Evolutionary conservation across 495 filamentous ascomycete species (phyloP), one percentile per base, ranked within the genome.

Genomic region (Talaromyces borbonicus): DNA sequence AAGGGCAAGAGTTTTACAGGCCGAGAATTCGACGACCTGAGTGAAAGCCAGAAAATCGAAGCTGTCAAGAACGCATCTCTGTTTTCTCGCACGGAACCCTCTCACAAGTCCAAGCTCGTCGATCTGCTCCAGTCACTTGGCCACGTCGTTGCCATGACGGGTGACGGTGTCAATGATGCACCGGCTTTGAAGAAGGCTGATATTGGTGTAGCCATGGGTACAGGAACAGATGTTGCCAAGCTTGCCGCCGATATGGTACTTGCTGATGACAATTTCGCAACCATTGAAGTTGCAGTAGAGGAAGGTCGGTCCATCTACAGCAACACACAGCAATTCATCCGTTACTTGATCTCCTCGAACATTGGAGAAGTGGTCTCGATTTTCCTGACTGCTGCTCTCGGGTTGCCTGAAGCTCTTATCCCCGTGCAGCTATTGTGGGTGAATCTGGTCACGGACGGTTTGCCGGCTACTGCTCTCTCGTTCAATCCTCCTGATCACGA

Each of bases 271-370:
- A 99, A 99, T 68, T 99, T 99, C 60, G 92, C 93, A 36, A 97
- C 93, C 20, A 99, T 99, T 57, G 85, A 90, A 55, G 75, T 85
- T 46, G 93, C 93, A 26, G 89, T 99, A 43, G 92, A 96, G 64
- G 93, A 99, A 65, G 93, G 93, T 43, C 83, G 93, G 43, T 89
- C 89, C 25, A 99, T 99, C 69, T 99, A 94, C 74, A 96, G 90
- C 80, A 99, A 99, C 74, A 99, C 93, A 2, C 93, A 99, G 60
- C 93, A 99, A 60, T 99, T 99, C 63, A 99, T 99, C 65, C 86
- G 93, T 22, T 99, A 99, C 61, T 75, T 99, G 40, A 99, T 99
- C 63, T 95, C 89, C 7, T 96, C 90, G 24, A 99, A 99, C 68
- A 99, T 99, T 40, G 93, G 93, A 63, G 93, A 99, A 61, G 93